phyloP scores from a whole-genome alignment of 768 basidiomycete species.

The Leucosporidium creatinivorum region DNA sequence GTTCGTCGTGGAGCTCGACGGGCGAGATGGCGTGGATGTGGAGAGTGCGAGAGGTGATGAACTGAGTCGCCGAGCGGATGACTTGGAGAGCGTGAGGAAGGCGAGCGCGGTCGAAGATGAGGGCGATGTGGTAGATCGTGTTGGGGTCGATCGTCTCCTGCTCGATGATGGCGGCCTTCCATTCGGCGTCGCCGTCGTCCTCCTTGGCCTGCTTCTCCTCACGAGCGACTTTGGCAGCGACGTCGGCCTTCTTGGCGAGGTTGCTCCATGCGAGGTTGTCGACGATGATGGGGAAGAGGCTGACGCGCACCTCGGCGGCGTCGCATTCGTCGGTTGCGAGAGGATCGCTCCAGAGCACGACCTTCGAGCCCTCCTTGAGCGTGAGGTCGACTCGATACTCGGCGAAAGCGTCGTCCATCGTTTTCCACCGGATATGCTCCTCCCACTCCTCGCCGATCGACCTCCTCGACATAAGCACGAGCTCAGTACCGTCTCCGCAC shows the following conservation, averaged over 20 bases:
- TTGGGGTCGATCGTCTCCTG: slow-evolving; percentile 6
- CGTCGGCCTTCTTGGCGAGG: slow-evolving; percentile 16
- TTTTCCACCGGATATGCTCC: slow-evolving; percentile 11
- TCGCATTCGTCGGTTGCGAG: slow-evolving; percentile 29
- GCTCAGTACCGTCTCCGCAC: slow-evolving; percentile 25
- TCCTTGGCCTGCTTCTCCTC: neutral
- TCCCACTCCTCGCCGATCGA: slow-evolving; percentile 14
- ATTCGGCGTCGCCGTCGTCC: neutral
- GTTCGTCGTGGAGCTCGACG: slow-evolving; percentile 10
- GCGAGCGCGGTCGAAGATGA: slow-evolving; percentile 32
- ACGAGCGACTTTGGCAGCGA: neutral
- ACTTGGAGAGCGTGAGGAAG: slow-evolving; percentile 27
- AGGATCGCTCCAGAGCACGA: slow-evolving; percentile 23
- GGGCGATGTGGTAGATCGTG: slow-evolving; percentile 24
- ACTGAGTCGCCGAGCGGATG: slow-evolving; percentile 26
- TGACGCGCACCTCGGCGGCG: slow-evolving; percentile 19
- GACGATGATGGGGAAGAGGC: slow-evolving; percentile 18
- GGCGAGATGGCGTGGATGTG: slow-evolving; percentile 31
- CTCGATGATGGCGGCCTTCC: neutral
- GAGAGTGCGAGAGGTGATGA: slow-evolving; percentile 14
- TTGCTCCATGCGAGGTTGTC: slow-evolving; percentile 28
- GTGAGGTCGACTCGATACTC: slow-evolving; percentile 13
- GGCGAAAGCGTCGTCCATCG: slow-evolving; percentile 18
- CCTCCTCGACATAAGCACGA: too few relatives aligned
- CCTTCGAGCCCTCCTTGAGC: slow-evolving; percentile 7